Conservation (phyloP, 371 early-diverging fungal species). For the Haplosporangium sp. region DNA sequence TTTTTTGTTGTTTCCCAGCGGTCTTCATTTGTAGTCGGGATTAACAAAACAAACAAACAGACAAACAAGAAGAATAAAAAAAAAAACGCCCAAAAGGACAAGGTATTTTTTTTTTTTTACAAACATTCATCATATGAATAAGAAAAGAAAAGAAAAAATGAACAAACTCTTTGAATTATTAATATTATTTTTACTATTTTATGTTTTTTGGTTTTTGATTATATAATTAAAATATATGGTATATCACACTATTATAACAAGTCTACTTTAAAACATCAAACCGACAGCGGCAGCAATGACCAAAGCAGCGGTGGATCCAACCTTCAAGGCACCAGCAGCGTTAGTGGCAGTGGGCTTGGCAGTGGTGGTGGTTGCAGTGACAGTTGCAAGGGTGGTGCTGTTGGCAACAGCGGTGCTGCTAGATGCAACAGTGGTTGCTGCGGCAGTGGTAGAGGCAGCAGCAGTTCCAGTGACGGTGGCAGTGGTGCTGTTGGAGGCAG, state of each 20-base stretch:
- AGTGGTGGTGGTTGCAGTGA: constrained; percentile 1
- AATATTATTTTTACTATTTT: no score
- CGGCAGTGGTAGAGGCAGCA: neutral
- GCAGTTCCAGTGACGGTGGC: constrained; percentile 3
- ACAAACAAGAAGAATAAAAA: neutral
- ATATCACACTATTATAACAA: neutral
- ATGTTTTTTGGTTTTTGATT: no score
- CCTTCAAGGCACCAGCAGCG: constrained; percentile 43
- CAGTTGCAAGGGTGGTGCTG: neutral
- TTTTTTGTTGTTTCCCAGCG: no score
- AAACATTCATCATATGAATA: no score
- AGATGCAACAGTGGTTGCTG: neutral
- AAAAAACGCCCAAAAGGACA: no score
- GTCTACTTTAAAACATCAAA: constrained; percentile 35
- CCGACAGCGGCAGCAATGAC: constrained; percentile 44
- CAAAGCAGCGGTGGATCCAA: constrained; percentile 43
- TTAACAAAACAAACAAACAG: no score
- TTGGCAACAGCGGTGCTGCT: neutral
- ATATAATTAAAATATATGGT: neutral
- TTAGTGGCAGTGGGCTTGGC: constrained; percentile 6
- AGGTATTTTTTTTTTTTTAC: no score
- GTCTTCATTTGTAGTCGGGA: no score
- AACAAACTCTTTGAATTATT: neutral
- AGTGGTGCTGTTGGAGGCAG: constrained; percentile 7
- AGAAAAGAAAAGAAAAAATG: no score